A percentile compares a stretch with the other conserved stretches of the same genome.
Conservation (phyloP, 2,329 filamentous ascomycete genomes). For the Claviceps quebecensis region DNA sequence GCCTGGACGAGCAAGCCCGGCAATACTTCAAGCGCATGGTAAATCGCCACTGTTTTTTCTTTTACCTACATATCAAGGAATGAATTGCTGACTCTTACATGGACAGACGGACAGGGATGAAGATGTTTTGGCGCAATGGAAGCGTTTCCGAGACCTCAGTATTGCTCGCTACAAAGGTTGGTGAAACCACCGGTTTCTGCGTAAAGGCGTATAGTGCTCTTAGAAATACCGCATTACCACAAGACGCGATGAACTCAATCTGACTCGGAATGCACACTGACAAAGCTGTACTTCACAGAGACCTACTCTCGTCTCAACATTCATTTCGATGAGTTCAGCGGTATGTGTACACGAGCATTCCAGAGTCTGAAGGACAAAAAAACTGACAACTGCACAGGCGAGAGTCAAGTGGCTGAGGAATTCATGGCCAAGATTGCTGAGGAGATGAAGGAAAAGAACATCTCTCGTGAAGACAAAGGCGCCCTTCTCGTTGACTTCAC, state of each 20-base stretch:
- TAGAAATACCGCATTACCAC: neutral
- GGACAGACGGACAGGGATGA: slow-evolving; percentile 46
- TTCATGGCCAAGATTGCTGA: slow-evolving; percentile 51
- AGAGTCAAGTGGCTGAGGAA: slow-evolving; percentile 55
- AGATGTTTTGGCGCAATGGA: slow-evolving; percentile 47
- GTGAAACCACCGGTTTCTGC: neutral
- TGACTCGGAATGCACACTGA: neutral
- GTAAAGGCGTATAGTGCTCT: neutral
- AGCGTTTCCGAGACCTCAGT: slow-evolving; percentile 50
- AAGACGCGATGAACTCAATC: neutral
- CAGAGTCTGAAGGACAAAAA: neutral
- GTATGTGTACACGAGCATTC: slow-evolving; percentile 5
- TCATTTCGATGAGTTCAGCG: slow-evolving; percentile 50
- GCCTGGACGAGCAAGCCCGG: slow-evolving; percentile 61
- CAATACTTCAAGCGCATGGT: slow-evolving; percentile 55
- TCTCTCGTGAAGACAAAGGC: slow-evolving; percentile 58
- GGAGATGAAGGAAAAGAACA: slow-evolving; percentile 46
- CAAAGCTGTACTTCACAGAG: slow-evolving; percentile 14
- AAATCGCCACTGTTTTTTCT: neutral
- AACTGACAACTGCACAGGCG: slow-evolving; percentile 33
- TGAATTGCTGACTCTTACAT: neutral
- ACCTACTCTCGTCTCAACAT: slow-evolving; percentile 61
- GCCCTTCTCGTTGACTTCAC: slow-evolving; percentile 60
- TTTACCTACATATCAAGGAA: neutral
- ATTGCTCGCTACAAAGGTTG: slow-evolving; percentile 46